These are phyloP conservation scores for Eimeria necatrix DNA, from an alignment of 169 alveolate species.

Conservation along the genomic window DNA sequence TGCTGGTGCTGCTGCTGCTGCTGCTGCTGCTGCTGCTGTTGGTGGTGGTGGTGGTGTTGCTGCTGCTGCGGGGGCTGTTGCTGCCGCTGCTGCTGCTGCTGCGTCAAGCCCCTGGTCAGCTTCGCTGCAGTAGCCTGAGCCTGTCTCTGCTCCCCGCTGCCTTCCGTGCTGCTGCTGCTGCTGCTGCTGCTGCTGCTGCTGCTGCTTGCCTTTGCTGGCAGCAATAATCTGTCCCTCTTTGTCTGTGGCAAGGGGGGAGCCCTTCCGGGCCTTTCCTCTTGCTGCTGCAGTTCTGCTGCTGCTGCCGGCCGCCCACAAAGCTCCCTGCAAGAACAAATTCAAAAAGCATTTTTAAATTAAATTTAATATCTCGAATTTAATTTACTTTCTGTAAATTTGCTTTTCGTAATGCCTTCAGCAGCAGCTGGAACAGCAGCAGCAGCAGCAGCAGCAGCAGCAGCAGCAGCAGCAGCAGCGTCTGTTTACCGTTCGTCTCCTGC, in stretches of 20 bases:
- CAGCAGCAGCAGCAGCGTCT: too few species aligned
- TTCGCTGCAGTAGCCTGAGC: too few species aligned
- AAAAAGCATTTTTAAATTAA: too few species aligned
- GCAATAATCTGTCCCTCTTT: background rate
- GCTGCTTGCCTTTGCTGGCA: background rate
- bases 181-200: background rate
- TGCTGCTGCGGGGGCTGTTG: background rate
- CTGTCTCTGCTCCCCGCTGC: too few species aligned
- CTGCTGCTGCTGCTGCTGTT: constrained; percentile 16
- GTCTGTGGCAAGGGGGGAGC: background rate
- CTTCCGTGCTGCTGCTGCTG: background rate
- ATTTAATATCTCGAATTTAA: too few species aligned
- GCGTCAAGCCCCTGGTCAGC: background rate
- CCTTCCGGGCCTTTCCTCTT: background rate
- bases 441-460: background rate
- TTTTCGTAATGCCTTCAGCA: background rate
- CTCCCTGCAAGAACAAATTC: background rate
- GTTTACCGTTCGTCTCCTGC: too few species aligned
- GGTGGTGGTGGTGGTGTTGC: background rate
- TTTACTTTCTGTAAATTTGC: too few species aligned
- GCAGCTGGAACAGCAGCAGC: constrained; percentile 30
- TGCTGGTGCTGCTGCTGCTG: background rate
- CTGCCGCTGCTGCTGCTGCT: constrained; percentile 5
- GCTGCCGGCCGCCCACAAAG: background rate
- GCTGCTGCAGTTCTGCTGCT: background rate